These are phyloP conservation scores for Albophoma yamanashiensis DNA, from an alignment of 2,329 filamentous ascomycete genomes.

Conservation along the genomic window DNA sequence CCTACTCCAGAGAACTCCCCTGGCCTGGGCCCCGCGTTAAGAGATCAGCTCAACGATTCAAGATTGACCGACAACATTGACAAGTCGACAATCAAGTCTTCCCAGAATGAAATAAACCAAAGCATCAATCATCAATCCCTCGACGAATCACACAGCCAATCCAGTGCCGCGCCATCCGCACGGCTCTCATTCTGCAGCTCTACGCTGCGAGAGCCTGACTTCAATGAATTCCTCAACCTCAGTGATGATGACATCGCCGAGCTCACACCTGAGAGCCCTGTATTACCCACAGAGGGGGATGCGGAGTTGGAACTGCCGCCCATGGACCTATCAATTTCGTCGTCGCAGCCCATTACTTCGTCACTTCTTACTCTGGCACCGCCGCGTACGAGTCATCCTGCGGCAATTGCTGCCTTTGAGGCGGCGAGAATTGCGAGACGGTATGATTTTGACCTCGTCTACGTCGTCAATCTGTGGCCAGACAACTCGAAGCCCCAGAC, in stretches of 20 bases:
- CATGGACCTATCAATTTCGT: constrained; percentile 11
- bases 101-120: constrained; percentile 15
- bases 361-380: constrained; percentile 33
- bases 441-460: constrained; percentile 48
- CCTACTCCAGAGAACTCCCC: constrained; percentile 22
- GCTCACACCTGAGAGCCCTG: constrained; percentile 12
- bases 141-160: constrained; percentile 16
- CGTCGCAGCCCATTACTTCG: constrained; percentile 12
- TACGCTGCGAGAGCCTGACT: constrained; percentile 37
- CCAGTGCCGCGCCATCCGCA: constrained; percentile 18
- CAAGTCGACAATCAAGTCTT: constrained; percentile 13
- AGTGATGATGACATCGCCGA: constrained; percentile 50
- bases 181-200: constrained; percentile 18
- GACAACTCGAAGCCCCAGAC: constrained; percentile 8
- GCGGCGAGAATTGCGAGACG: constrained; percentile 43
- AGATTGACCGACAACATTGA: constrained; percentile 18
- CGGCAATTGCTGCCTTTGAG: constrained; percentile 39
- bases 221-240: constrained; percentile 42
- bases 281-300: constrained; percentile 2
- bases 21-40: constrained; percentile 14
- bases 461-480: constrained; percentile 49
- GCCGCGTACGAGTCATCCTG: constrained; percentile 31
- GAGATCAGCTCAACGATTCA: constrained; percentile 14
- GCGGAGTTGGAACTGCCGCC: constrained; percentile 7
- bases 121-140: constrained; percentile 13